Percentiles rank a stretch among this genome's conserved stretches.
Evolutionary conservation across 2,329 filamentous ascomycete genomes (phyloP).

Genomic region (Alternaria conjuncta): DNA sequence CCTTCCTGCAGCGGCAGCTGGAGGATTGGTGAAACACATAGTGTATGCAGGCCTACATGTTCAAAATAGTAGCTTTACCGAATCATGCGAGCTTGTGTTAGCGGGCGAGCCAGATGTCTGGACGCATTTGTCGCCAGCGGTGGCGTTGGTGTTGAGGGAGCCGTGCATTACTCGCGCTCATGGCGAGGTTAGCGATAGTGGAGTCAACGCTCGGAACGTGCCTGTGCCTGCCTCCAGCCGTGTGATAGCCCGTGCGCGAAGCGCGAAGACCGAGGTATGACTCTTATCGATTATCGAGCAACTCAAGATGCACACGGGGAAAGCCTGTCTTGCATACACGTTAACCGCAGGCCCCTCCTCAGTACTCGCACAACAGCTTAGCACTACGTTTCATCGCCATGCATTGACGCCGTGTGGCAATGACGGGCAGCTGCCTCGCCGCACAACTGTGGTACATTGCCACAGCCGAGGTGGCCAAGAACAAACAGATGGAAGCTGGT

Average conservation of each 20-base stretch:
- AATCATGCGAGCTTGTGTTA: slow-evolving; percentile 25
- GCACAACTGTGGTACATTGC: background rate
- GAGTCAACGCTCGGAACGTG: background rate
- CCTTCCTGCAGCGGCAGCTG: background rate
- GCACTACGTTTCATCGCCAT: slow-evolving; percentile 2
- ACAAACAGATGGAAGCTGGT: slow-evolving; percentile 1
- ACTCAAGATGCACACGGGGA: background rate
- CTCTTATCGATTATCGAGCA: background rate
- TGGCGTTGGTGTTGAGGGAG: slow-evolving; percentile 43
- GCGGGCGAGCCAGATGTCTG: slow-evolving; percentile 23
- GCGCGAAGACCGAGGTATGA: background rate
- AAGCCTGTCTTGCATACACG: background rate
- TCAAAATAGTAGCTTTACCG: slow-evolving; percentile 9
- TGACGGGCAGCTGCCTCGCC: slow-evolving; percentile 12
- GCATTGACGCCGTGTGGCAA: slow-evolving; percentile 17
- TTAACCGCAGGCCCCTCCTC: background rate
- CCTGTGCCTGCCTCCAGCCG: background rate
- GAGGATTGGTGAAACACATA: slow-evolving; percentile 3
- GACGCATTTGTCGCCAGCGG: slow-evolving; percentile 24
- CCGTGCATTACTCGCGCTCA: slow-evolving; percentile 9
- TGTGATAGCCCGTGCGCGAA: background rate
- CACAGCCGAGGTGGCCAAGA: background rate
- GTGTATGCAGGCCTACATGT: slow-evolving; percentile 12
- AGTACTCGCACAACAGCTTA: slow-evolving; percentile 4
- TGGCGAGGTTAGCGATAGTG: background rate